Evolutionary conservation across 1,139 yeast species (phyloP).

Genomic region (Blastobotrys malaysiensis): DNA sequence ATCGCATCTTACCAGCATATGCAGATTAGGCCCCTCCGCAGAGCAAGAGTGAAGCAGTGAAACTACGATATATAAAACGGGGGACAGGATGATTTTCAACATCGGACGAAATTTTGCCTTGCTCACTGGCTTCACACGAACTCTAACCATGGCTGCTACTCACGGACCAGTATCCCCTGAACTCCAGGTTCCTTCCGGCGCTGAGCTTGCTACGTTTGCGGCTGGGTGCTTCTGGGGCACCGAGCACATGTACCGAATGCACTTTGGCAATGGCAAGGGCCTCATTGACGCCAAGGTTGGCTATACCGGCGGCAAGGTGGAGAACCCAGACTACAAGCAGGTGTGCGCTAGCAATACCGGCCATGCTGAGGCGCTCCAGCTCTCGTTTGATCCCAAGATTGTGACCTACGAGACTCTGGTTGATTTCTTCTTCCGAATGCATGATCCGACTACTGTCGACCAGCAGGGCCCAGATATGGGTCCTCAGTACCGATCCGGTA

Average conservation of each 20-base stretch:
- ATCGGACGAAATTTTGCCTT: background rate
- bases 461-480: slow-evolving; percentile 82
- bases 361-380: slow-evolving; percentile 67
- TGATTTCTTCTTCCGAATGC: slow-evolving; percentile 85
- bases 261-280: slow-evolving; percentile 53
- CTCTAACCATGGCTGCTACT: slow-evolving; percentile 5
- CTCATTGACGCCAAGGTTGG: slow-evolving; percentile 79
- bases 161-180: slow-evolving; percentile 27
- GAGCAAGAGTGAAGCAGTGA: background rate
- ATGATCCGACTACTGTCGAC: slow-evolving; percentile 61
- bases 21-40: background rate
- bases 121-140: background rate
- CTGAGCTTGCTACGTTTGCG: slow-evolving; percentile 37
- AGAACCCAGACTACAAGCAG: slow-evolving; percentile 61
- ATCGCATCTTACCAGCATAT: background rate
- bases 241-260: slow-evolving; percentile 72
- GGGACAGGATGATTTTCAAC: slow-evolving; percentile 1
- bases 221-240: slow-evolving; percentile 90
- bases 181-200: slow-evolving; percentile 27
- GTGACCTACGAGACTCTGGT: slow-evolving; percentile 57
- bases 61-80: background rate
- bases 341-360: slow-evolving; percentile 72
- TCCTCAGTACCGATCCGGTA: slow-evolving; percentile 76
- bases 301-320: slow-evolving; percentile 69
- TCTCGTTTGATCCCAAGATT: slow-evolving; percentile 68